Evolutionary conservation across 192 early-diverging fungal genomes (phyloP).

Genomic region (Geosiphon pyriformis): DNA sequence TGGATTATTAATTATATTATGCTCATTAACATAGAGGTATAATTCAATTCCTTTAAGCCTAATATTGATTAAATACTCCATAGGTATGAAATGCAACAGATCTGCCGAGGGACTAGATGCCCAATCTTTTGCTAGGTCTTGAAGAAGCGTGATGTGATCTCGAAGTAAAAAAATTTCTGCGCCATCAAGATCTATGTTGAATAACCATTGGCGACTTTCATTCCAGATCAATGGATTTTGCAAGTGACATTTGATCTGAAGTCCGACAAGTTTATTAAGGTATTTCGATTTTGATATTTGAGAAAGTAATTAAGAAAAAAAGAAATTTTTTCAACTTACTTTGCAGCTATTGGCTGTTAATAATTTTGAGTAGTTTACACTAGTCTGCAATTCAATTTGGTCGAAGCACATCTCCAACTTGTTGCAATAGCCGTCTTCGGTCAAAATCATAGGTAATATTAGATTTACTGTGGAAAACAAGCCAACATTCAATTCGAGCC

Average conservation of each 20-base stretch:
- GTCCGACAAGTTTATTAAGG: neutral
- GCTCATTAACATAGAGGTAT: constrained; percentile 65
- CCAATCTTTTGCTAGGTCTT: constrained; percentile 69
- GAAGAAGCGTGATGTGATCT: constrained; percentile 70
- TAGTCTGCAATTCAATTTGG: constrained; percentile 48
- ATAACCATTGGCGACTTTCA: constrained; percentile 57
- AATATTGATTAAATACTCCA: constrained; percentile 54
- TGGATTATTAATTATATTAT: constrained; percentile 72
- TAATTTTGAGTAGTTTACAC: constrained; percentile 62
- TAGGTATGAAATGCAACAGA: constrained; percentile 62
- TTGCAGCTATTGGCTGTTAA: constrained; percentile 45
- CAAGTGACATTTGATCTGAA: constrained; percentile 51
- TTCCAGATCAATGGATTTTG: constrained; percentile 70
- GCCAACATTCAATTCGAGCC: constrained; percentile 59
- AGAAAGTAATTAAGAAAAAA: neutral
- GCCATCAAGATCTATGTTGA: constrained; percentile 41
- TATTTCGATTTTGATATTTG: constrained; percentile 2
- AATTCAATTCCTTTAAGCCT: constrained; percentile 46
- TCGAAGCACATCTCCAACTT: constrained; percentile 44
- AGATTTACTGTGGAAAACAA: constrained; percentile 48
- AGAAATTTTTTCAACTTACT: constrained; percentile 28
- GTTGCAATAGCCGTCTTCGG: constrained; percentile 50
- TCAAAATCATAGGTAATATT: constrained; percentile 52
- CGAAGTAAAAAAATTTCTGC: constrained; percentile 59
- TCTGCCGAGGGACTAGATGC: constrained; percentile 46